These are phyloP conservation scores for Angomonas ambiguus DNA, from an alignment of 208 protist genomes.

Conservation along the genomic window DNA sequence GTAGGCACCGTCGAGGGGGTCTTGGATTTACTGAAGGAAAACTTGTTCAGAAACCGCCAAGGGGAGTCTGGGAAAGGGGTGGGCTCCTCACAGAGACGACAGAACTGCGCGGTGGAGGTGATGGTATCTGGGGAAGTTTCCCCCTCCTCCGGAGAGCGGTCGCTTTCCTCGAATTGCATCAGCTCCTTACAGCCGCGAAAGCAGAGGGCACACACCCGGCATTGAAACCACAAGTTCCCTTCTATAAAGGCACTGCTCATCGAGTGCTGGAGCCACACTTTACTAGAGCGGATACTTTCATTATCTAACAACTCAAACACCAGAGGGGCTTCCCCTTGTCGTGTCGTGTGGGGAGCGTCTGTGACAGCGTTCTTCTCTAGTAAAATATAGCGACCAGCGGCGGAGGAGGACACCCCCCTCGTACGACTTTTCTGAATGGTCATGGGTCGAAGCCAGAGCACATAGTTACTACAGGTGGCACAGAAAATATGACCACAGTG, in stretches of 20 bases:
- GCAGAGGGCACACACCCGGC: neutral
- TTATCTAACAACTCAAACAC: neutral
- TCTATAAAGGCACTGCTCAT: neutral
- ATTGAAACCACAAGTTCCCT: neutral
- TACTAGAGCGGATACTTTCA: neutral
- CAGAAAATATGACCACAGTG: constrained; percentile 47
- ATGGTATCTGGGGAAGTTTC: neutral
- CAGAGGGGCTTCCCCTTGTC: neutral
- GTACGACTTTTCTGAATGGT: too few species aligned
- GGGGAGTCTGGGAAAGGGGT: too few species aligned
- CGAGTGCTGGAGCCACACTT: neutral
- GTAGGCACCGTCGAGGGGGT: too few species aligned
- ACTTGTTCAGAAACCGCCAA: too few species aligned
- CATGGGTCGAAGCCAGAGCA: constrained; percentile 35
- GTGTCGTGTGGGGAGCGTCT: neutral
- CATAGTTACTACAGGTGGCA: constrained; percentile 17
- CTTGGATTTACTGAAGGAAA: too few species aligned
- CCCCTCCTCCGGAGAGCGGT: too few species aligned
- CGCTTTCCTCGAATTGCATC: neutral
- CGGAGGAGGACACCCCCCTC: too few species aligned
- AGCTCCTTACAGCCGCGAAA: neutral
- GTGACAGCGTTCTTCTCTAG: too few species aligned
- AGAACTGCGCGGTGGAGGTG: neutral
- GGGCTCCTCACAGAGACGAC: neutral
- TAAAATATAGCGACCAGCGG: too few species aligned